A percentile compares a stretch with the other conserved stretches of the same genome.
Evolutionary conservation across 1,284 basidiomycete species (phyloP).

Genomic region (Apiotrichum gracile): DNA sequence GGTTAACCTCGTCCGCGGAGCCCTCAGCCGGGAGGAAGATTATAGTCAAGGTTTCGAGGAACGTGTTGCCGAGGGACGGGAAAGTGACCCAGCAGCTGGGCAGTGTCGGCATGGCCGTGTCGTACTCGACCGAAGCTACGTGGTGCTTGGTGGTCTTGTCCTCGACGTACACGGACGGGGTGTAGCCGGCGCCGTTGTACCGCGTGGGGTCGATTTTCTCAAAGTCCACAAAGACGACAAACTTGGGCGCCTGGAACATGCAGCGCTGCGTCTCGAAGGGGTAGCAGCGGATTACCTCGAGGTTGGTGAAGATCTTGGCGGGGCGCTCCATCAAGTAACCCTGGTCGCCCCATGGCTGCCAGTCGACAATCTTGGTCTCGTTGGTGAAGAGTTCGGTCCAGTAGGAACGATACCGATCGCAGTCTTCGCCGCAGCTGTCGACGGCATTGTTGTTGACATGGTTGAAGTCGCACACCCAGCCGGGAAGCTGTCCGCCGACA

Average conservation of each 20-base stretch:
- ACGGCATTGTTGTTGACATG: background rate
- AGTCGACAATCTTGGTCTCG: background rate
- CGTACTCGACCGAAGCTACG: background rate
- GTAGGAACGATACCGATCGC: background rate
- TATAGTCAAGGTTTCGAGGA: background rate
- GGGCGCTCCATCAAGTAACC: background rate
- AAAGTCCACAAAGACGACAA: background rate
- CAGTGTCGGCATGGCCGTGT: background rate
- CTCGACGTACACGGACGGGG: background rate
- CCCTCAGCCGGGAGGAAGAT: background rate
- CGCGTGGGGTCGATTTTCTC: background rate
- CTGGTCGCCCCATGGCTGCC: background rate
- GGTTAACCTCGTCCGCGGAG: background rate
- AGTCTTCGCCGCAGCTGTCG: background rate
- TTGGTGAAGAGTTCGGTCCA: background rate
- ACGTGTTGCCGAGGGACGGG: background rate
- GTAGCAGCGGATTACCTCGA: background rate
- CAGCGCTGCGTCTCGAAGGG: background rate
- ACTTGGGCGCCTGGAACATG: background rate
- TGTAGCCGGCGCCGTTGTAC: background rate
- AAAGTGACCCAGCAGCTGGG: background rate
- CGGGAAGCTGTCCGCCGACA: background rate
- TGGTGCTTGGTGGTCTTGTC: background rate
- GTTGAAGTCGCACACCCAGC: background rate
- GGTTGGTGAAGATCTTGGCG: background rate